Base-by-base conservation (phyloP, 495 filamentous ascomycete genomes). In the Hyaloscypha hepaticicola region DNA sequence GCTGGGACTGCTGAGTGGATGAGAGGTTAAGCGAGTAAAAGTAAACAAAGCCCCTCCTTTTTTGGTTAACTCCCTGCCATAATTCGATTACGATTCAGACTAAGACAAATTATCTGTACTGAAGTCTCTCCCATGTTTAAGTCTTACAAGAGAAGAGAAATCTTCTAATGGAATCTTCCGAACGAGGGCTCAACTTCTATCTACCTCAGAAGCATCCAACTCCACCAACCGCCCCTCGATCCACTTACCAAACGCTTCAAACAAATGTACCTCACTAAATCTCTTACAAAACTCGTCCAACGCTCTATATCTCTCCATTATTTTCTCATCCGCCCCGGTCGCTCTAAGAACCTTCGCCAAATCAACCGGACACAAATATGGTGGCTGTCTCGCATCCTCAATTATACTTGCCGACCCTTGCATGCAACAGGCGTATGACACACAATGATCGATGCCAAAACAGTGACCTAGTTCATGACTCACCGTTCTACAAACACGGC, bases 401-500 rank as follows among this genome's bases (percentile, higher is more conserved):
- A 72, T 73, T 25, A 90, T 73, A 8, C 81, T 77, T 3, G 80
- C 80, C 1, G 82, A 87, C 28, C 85, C 80, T 68, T 90, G 87
- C 87, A 90, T 90, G 29, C 78, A 77, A 66, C 87, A 90, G 0
- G 88, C 88, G 66, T 89, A 89, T 66, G 88, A 91, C 3, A 82
- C 72, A 69, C 87, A 90, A 69, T 90, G 88, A 8, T 72, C 86
- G 5, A 90, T 76, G 0, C 82, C 84, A 53, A 90, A 81, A 70
- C 87, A 90, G 65, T 89, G 88, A 1, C 86, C 85, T 6, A 90
- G 72, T 70, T 90, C 87, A 69, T 90, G 87, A 7, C 77, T 76
- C 6, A 79, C 82, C 0, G 87, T 89, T 27, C 85, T 79, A 31
- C 79, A 83, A 1, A 86, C 64, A 7, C 84, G 76, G 6, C 78